Base-by-base conservation (phyloP, 73 alveolate species). In the Blepharisma stoltei region DNA sequence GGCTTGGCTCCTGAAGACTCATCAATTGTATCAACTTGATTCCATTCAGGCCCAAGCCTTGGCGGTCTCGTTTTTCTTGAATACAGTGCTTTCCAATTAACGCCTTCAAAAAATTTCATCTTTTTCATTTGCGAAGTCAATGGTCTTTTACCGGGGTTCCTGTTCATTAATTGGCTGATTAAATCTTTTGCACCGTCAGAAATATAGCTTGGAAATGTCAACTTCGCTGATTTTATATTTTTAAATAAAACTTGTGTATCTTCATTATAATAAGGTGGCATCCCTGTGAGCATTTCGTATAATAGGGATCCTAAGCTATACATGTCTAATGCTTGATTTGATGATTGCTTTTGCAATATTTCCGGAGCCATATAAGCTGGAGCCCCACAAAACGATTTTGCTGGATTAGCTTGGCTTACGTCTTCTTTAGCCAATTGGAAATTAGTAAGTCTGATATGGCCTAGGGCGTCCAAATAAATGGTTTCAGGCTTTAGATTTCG, bases 401-500 rank as follows among this genome's bases (percentile, higher is more conserved):
- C 78, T 50, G 71, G 81, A 60, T 83, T 86, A 14, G 41, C 83
- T 25, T 90, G 92, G 43, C 86, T 86, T 18, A 90, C 93, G 14
- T 97, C 97, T 85, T 96, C 99, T 68, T 95, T 83, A 5, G 98
- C 88, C 23, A 94, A 93, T 18, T 99, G 99, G 84, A 96, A 96
- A 82, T 96, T 99, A 6, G 99, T 93, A 38, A 96, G 87, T 83
- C 77, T 85, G 9, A 94, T 95, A 84, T 96, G 99, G 2, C 98
- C 98, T 70, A 94, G 97, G 48, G 76, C 73, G 83, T 91, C 99
- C 20, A 96, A 80, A 5, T 94, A 95, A 1, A 96, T 92, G 78
- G 94, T 96, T 80, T 95, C 98, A 6, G 99, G 99, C 70, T 96
- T 96, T 48, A 96, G 82, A 84, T 96, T 99, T 78, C 99, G 76